Conservation (phyloP, 345 rosid genomes). For the Lumnitzera littorea region DNA sequence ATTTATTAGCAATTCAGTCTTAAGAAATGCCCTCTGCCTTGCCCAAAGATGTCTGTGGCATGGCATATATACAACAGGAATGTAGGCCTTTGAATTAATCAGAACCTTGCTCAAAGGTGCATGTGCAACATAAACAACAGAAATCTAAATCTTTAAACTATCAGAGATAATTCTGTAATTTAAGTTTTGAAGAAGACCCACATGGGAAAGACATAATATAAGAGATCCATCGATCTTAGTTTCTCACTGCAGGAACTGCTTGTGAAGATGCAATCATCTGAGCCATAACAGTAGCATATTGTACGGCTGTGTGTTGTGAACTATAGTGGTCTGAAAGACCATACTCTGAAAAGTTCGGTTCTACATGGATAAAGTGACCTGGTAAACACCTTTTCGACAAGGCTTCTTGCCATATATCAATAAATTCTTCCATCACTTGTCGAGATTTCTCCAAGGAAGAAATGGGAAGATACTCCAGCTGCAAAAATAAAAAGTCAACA, state of each 20-base stretch:
- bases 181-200: too few relatives aligned
- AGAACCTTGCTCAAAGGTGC: too few relatives aligned
- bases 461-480: constrained; percentile 88
- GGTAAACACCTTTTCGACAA: constrained; percentile 67
- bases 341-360: constrained; percentile 59
- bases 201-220: too few relatives aligned
- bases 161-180: too few relatives aligned
- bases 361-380: constrained; percentile 61
- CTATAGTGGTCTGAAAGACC: constrained; percentile 65
- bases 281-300: constrained; percentile 71
- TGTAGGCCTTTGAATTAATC: too few relatives aligned
- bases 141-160: too few relatives aligned
- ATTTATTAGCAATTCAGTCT: too few relatives aligned
- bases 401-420: constrained; percentile 76
- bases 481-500: constrained; percentile 17
- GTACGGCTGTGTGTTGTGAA: constrained; percentile 82
- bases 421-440: constrained; percentile 68
- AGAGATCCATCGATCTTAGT: constrained; percentile 9
- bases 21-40: too few relatives aligned
- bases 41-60: too few relatives aligned
- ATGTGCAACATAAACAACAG: too few relatives aligned
- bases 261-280: constrained; percentile 76
- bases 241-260: constrained; percentile 43
- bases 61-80: too few relatives aligned
- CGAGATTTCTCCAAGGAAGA: constrained; percentile 71